Evolutionary conservation across 441 rosid genomes (phyloP).

Genomic region (Populus hybrid): DNA sequence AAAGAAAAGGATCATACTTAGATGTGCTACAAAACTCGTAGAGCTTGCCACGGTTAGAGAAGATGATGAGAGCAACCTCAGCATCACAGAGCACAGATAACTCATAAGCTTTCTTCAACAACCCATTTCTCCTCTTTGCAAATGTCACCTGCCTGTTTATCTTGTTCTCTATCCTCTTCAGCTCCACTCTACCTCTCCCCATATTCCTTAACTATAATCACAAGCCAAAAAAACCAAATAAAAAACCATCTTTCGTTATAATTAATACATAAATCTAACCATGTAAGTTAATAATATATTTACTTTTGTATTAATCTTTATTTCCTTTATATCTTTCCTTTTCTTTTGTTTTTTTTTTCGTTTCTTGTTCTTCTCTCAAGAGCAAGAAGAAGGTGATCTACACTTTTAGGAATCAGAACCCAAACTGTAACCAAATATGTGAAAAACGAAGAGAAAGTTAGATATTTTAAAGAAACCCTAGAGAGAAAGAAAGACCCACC

Average conservation of each 20-base stretch:
- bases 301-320: neutral
- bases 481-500: conserved; percentile 17
- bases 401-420: conserved; percentile 20
- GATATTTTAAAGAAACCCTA: conserved; percentile 40
- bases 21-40: conserved; percentile 78
- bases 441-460: conserved; percentile 27
- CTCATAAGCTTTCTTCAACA: conserved; percentile 89
- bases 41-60: conserved; percentile 92
- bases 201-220: conserved; percentile 15
- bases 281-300: neutral
- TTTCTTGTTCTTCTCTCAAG: conserved; percentile 17
- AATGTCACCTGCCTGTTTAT: conserved; percentile 93
- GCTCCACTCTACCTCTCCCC: conserved; percentile 93
- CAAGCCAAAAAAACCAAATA: neutral
- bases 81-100: conserved; percentile 85
- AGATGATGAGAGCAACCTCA: conserved; percentile 82
- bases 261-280: neutral
- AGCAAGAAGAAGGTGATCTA: conserved; percentile 31
- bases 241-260: neutral
- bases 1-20: conserved; percentile 35
- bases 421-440: conserved; percentile 33
- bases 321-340: neutral
- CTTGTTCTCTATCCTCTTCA: conserved; percentile 96
- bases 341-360: conserved; percentile 8
- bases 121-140: conserved; percentile 85